A percentile compares a stretch with the other conserved stretches of the same genome.
Evolutionary conservation across 208 protist genomes (phyloP).

Genomic region (Wallacemonas rigidus): DNA sequence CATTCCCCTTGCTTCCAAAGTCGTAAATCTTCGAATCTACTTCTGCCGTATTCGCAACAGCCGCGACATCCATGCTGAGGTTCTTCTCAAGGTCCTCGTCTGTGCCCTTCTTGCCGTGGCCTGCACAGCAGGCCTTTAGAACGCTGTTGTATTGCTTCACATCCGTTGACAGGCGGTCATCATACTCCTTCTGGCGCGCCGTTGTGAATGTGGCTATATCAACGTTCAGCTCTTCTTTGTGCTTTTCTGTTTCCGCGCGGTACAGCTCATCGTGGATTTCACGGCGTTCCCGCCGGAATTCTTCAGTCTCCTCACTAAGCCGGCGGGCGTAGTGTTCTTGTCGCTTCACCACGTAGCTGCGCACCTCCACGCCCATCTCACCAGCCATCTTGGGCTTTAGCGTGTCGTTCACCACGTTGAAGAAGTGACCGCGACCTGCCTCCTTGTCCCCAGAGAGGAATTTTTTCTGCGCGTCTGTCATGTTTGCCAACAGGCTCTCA

Average conservation of each 20-base stretch:
- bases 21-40: conserved; percentile 29
- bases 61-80: conserved; percentile 26
- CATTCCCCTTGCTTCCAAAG: conserved; percentile 25
- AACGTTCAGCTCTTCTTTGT: conserved; percentile 37
- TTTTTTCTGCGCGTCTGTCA: conserved; percentile 18
- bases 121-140: conserved; percentile 29
- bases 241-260: conserved; percentile 35
- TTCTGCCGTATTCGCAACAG: conserved; percentile 31
- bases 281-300: conserved; percentile 48
- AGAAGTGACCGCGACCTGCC: conserved; percentile 29
- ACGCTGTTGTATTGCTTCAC: conserved; percentile 43
- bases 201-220: conserved; percentile 45
- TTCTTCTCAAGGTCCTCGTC: conserved; percentile 24
- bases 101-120: conserved; percentile 14
- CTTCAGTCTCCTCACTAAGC: conserved; percentile 49
- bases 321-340: conserved; percentile 37
- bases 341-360: conserved; percentile 35
- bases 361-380: conserved; percentile 35
- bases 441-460: conserved; percentile 21
- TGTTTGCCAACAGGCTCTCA: conserved; percentile 12
- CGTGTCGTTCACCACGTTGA: conserved; percentile 38
- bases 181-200: conserved; percentile 37
- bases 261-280: conserved; percentile 53
- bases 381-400: conserved; percentile 38
- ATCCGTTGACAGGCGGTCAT: conserved; percentile 32